Evolutionary conservation across 164 flowering plant species (phyloP), one percentile per base, ranked within the genome.

Genomic region (Sedum album): DNA sequence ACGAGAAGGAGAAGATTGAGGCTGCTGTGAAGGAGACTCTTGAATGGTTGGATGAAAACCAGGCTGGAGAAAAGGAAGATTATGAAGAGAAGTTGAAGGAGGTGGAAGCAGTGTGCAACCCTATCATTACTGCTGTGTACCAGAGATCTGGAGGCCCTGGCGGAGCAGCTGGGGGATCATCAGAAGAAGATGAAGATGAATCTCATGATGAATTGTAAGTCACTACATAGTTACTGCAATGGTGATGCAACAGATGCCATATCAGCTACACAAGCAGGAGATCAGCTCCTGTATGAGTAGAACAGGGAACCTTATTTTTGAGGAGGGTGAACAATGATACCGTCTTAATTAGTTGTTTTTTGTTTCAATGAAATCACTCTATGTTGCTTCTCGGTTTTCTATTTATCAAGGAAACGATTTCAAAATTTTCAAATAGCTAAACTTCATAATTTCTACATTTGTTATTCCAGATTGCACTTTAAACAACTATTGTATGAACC

Each of bases 1-100:
- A n/a, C n/a, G 93, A 88, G 83, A 90, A 90, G 78, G 96, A 90
- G 71, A 90, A 88, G 83, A 78, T 88, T 30, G 96, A 88, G 69
- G 66, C 85, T 1, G 86, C 93, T 0, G 77, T 78, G 6, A 90
- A 88, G 85, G 93, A 90, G 73, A 82, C 93, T 61, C 84, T 88
- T 6, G 93, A 88, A 63, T 88, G 90, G 96, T 74, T 90, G 0
- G 96, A 88, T 64, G 93, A 88, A 65, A 86, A 90, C 86, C 93
- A 90, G 83, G 74, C 41, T 9, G 91, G 85, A 0, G 96, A 90
- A 84, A 90, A 86, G 68, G 96, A 88, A 26, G 96, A 86, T 66
- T 88, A 82, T 6, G 93, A 90, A 0, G 93, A 90, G 86, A 88
- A 88, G 76, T 85, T 88, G 55, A 86, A 90, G 75, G 93, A 90